These are phyloP conservation scores for Colletotrichum spinosum DNA, from an alignment of 2,329 filamentous ascomycete species.

Conservation along the genomic window DNA sequence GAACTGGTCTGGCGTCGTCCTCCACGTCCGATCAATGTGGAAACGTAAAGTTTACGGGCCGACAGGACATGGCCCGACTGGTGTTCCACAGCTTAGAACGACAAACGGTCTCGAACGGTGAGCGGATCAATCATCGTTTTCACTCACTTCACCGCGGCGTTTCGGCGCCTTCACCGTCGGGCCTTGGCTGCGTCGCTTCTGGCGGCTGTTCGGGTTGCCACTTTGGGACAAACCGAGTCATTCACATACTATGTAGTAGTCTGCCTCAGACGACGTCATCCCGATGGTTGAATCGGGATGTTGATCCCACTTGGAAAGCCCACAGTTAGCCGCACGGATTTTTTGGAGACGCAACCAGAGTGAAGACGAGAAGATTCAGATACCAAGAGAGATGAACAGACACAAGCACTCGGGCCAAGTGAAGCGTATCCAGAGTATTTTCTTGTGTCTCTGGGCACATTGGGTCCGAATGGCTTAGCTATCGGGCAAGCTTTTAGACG, in stretches of 20 bases:
- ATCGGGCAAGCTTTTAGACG: conserved; percentile 22
- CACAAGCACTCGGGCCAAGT: conserved; percentile 33
- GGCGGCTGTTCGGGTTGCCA: conserved; percentile 26
- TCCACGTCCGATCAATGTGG: too few relatives aligned
- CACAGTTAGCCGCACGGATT: conserved; percentile 17
- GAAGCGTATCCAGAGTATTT: background rate
- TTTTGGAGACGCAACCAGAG: background rate
- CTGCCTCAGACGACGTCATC: conserved; percentile 24
- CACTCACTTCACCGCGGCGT: background rate
- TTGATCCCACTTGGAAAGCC: conserved; percentile 16
- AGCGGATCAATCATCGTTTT: background rate
- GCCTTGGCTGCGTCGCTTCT: conserved; percentile 1
- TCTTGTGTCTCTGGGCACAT: conserved; percentile 22
- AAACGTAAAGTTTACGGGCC: too few relatives aligned
- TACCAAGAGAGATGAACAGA: conserved; percentile 1
- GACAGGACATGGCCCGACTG: background rate
- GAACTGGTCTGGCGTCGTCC: too few relatives aligned
- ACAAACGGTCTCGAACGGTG: too few relatives aligned
- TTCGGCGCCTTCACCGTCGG: conserved; percentile 20
- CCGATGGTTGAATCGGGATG: conserved; percentile 13
- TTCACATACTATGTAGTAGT: background rate
- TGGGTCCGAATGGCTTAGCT: conserved; percentile 16
- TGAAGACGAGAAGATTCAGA: background rate
- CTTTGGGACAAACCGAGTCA: conserved; percentile 11
- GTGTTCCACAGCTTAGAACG: conserved; percentile 2